Percentiles rank a stretch among this genome's conserved stretches.
Conservation (phyloP, 345 rosid species). For the Dimocarpus longan region DNA sequence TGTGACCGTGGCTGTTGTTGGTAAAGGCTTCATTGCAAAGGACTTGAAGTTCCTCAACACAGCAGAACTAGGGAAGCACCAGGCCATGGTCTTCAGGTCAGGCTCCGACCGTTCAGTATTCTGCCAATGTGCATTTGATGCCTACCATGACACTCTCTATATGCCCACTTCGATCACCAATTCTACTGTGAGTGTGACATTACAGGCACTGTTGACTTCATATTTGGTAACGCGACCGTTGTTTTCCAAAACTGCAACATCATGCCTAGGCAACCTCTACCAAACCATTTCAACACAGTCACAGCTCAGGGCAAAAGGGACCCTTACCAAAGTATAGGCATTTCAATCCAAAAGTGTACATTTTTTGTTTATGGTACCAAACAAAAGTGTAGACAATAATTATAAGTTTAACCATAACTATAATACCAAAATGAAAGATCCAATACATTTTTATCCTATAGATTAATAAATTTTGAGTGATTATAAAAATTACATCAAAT, state of each 20-base stretch:
- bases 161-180: too few species aligned
- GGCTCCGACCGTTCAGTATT: constrained; percentile 65
- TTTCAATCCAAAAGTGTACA: constrained; percentile 67
- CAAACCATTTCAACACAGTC: constrained; percentile 74
- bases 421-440: too few species aligned
- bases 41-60: constrained; percentile 67
- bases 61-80: constrained; percentile 71
- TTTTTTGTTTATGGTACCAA: constrained; percentile 21
- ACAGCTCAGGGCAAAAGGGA: constrained; percentile 87
- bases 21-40: constrained; percentile 63
- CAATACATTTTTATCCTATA: too few species aligned
- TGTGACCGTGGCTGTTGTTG: constrained; percentile 43
- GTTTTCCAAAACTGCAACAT: constrained; percentile 76
- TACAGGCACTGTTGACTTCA: constrained; percentile 82
- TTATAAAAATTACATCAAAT: too few species aligned
- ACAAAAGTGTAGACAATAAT: neutral
- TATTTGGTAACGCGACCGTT: constrained; percentile 74
- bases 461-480: too few species aligned
- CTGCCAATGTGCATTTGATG: constrained; percentile 57
- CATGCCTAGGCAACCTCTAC: constrained; percentile 64
- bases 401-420: too few species aligned
- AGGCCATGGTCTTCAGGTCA: constrained; percentile 85
- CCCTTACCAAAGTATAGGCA: constrained; percentile 64
- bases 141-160: constrained; percentile 84
- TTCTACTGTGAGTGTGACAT: too few species aligned